Evolutionary conservation across 345 rosid genomes (phyloP).

Genomic region (Ceriops tagal): DNA sequence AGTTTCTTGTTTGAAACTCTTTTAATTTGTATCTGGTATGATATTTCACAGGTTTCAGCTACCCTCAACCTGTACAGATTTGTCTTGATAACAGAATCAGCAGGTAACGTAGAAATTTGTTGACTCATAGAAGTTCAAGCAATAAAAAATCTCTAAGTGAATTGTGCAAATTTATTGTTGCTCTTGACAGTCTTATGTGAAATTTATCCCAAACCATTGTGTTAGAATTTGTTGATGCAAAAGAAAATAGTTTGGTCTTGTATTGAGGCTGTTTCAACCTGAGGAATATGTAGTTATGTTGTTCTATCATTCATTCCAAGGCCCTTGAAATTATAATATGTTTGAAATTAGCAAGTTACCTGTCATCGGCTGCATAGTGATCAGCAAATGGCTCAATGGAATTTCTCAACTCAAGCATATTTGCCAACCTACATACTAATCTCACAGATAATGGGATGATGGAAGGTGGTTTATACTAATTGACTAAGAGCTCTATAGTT

Average conservation of each 20-base stretch:
- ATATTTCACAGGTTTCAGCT: conserved; percentile 59
- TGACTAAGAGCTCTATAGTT: neutral
- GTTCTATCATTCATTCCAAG: neutral
- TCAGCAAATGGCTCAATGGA: neutral
- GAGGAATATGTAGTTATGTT: neutral
- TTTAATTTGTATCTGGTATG: neutral
- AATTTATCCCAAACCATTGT: too few relatives aligned
- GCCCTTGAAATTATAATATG: neutral
- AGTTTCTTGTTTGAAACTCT: neutral
- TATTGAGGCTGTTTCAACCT: neutral
- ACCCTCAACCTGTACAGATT: conserved; percentile 85
- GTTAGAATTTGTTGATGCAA: too few relatives aligned
- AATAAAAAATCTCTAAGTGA: neutral
- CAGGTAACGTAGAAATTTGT: conserved; percentile 40
- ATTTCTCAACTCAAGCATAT: neutral
- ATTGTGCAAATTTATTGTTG: neutral
- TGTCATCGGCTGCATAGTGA: neutral
- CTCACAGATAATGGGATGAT: neutral
- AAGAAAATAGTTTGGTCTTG: too few relatives aligned
- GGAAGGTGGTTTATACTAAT: neutral
- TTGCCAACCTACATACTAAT: neutral
- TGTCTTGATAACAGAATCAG: conserved; percentile 51
- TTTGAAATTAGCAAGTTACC: neutral
- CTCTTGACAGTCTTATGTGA: too few relatives aligned
- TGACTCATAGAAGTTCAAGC: neutral